phyloP scores from a whole-genome alignment of 1,284 basidiomycete genomes.

The Coniferiporia weirii region DNA sequence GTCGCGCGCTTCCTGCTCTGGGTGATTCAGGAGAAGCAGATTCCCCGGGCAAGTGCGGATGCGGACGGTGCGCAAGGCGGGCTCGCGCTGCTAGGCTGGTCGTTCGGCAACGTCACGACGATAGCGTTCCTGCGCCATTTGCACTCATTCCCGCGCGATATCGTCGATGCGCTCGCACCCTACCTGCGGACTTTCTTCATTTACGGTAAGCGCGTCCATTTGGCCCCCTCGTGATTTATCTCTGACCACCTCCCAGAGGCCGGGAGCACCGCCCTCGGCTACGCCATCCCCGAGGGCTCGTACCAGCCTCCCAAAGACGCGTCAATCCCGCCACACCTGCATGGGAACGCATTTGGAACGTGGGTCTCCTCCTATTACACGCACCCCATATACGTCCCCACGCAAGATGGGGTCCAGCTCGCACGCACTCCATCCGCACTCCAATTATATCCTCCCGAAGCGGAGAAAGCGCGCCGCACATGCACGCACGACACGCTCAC shows the following conservation, averaged over 20 bases:
- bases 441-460: not conserved
- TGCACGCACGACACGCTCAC: conserved; percentile 9
- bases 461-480: not conserved
- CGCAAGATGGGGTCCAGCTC: not conserved
- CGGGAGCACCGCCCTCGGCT: conserved; percentile 3
- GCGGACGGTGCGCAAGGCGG: conserved; percentile 15
- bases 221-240: not conserved
- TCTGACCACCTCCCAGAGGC: not conserved
- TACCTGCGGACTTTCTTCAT: conserved; percentile 12
- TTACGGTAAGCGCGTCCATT: conserved; percentile 7
- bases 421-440: not conserved
- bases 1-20: conserved; percentile 19
- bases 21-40: conserved; percentile 9
- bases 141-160: not conserved
- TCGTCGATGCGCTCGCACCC: not conserved
- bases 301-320: conserved; percentile 15
- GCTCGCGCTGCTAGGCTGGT: conserved; percentile 16
- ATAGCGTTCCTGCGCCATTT: conserved; percentile 12
- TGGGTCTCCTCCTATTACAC: conserved; percentile 18
- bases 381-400: conserved; percentile 11
- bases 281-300: conserved; percentile 6
- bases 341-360: conserved; percentile 6
- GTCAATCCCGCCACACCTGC: conserved; percentile 7
- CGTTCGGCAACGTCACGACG: conserved; percentile 11
- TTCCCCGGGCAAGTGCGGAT: conserved; percentile 5